A percentile compares a stretch with the other conserved stretches of the same genome.
Evolutionary conservation across 2,329 filamentous ascomycete species (phyloP).

Genomic region (Periconia digitata): DNA sequence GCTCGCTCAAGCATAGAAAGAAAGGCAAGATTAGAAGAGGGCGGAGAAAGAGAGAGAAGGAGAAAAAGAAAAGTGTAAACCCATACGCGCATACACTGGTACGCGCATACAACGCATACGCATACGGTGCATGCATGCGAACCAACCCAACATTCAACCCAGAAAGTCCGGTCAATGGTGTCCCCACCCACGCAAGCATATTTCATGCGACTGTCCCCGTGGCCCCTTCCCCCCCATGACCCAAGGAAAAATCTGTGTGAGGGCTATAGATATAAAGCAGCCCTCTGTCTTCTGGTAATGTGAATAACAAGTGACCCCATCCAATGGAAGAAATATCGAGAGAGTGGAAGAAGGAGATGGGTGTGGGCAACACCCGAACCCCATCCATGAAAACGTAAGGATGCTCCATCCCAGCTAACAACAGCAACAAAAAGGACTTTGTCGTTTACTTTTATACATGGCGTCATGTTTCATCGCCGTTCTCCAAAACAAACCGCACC

Average conservation of each 20-base stretch:
- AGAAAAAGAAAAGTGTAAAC: not conserved
- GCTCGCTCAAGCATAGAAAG: not conserved
- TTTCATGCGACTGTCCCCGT: not conserved
- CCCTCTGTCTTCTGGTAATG: not conserved
- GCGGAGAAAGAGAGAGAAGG: not conserved
- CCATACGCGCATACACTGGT: not conserved
- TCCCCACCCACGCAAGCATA: not conserved
- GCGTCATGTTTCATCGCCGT: not conserved
- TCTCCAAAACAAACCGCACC: too few relatives aligned
- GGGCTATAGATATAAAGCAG: conserved; percentile 1
- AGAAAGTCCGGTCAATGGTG: not conserved
- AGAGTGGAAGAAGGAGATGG: not conserved
- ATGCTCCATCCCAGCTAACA: not conserved
- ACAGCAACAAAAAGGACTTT: too few relatives aligned
- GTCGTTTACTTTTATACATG: not conserved
- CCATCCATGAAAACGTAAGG: not conserved
- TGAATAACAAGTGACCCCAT: not conserved
- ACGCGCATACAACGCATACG: not conserved
- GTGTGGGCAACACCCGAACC: not conserved
- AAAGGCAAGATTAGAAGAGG: not conserved
- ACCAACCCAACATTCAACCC: not conserved
- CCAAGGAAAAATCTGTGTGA: not conserved
- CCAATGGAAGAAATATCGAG: not conserved
- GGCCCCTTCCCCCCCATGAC: not conserved
- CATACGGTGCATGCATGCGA: conserved; percentile 1